Conservation (phyloP, 306 rosid genomes). For the Corylus heterophylla region DNA sequence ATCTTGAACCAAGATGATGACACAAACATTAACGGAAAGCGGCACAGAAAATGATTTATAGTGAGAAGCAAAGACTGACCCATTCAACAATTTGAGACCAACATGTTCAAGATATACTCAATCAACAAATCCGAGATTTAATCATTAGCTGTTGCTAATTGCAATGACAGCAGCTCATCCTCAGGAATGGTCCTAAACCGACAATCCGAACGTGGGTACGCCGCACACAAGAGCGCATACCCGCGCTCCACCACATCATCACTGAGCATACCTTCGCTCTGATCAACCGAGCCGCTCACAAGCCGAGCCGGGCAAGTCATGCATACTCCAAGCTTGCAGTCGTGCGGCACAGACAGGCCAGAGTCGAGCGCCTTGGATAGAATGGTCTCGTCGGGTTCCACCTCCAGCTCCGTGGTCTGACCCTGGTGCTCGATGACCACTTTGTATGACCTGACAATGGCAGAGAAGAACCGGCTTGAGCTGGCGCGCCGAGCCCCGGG, state of each 20-base stretch:
- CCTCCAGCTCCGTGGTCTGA: slow-evolving; percentile 51
- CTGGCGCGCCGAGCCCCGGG: slow-evolving; percentile 2
- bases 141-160: slow-evolving; percentile 93
- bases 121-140: slow-evolving; percentile 26
- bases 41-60: neutral
- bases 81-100: slow-evolving; percentile 18
- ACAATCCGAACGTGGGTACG: slow-evolving; percentile 87
- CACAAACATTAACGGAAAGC: neutral
- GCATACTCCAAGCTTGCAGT: slow-evolving; percentile 97
- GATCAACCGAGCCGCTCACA: slow-evolving; percentile 74
- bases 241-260: slow-evolving; percentile 96
- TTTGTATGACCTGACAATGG: slow-evolving; percentile 55
- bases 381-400: slow-evolving; percentile 58
- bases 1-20: neutral
- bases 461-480: slow-evolving; percentile 22
- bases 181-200: slow-evolving; percentile 73
- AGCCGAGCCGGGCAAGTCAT: slow-evolving; percentile 99
- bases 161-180: slow-evolving; percentile 83
- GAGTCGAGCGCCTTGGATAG: slow-evolving; percentile 70
- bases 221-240: slow-evolving; percentile 62
- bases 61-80: slow-evolving; percentile 17
- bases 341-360: slow-evolving; percentile 78
- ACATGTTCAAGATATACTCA: slow-evolving; percentile 5
- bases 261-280: slow-evolving; percentile 97
- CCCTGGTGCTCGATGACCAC: slow-evolving; percentile 87